These are phyloP conservation scores for Punica granatum DNA, from an alignment of 345 rosid species.

Conservation along the genomic window DNA sequence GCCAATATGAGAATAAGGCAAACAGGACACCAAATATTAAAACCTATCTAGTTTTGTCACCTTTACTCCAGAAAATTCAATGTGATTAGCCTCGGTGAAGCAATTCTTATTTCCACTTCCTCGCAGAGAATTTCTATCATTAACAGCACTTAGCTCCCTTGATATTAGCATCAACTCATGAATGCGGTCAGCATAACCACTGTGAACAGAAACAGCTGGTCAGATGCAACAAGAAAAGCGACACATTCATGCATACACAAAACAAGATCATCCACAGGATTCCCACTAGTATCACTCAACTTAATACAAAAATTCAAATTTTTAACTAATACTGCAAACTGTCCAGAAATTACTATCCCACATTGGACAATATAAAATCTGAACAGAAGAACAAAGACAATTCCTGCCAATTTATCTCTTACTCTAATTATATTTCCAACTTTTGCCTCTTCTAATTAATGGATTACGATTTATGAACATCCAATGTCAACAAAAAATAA, in stretches of 20 bases:
- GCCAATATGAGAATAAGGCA: constrained; percentile 6
- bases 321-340: not conserved
- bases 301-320: not conserved
- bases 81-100: constrained; percentile 79
- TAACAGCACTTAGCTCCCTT: constrained; percentile 59
- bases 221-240: constrained; percentile 2
- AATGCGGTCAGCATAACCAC: constrained; percentile 99
- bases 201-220: constrained; percentile 19
- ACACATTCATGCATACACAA: not conserved
- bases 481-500: not conserved
- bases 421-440: no score
- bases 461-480: no score
- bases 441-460: no score
- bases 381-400: not conserved
- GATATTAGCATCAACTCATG: constrained; percentile 80
- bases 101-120: constrained; percentile 64
- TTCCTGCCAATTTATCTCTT: no score
- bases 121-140: constrained; percentile 51
- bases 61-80: constrained; percentile 94
- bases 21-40: not conserved
- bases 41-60: constrained; percentile 11
- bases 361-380: not conserved
- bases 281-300: not conserved
- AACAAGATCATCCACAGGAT: not conserved
- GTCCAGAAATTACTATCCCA: not conserved